Evolutionary conservation across 225 moss, liverwort and hornwort genomes (phyloP), one percentile per base, ranked within the genome.

Genomic region (Climacium dendroides): DNA sequence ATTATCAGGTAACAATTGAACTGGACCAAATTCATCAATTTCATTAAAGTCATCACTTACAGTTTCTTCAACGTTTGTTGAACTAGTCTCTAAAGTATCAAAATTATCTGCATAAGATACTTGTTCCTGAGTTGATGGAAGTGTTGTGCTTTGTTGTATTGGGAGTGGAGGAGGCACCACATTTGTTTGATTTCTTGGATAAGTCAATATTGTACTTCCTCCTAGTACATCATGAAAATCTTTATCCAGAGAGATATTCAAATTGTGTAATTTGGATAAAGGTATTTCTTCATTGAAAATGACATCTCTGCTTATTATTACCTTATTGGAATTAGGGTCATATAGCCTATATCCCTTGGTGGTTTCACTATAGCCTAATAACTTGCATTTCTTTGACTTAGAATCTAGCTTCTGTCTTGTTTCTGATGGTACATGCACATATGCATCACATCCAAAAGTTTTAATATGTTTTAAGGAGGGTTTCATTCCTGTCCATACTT

Each of bases 171-270:
- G 32, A 41, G 24, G 53, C 24, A 55, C 15, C 10, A 3, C 15
- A 43, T 3, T 71, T 43, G 3, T 26, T 13, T 43, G 43, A 43
- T 15, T 71, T 71, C 15, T 0, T 71, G 1, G 15, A 26, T 3
- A 0, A 5, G 5, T 41, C 5, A 43, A 71, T 0, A 14, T 0
- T 5, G 70, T 26, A 16, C 15, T 71, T 71, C 41, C 5, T 71
- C 26, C 5, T 1, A 3, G 5, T 43, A 2, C 15, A 25, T 41
- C 15, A 43, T 43, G 26, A 43, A 71, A 71, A 43, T 71, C 41
- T 15, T 71, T 26, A 43, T 26, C 9, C 0, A 43, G 0, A 0
- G 9, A 16, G 0, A 71, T 43, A 0, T 41, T 6, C 10, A 72
- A 45, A 72, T 45, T 0, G 3, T 45, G 45, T 3, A 17, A 45